Base-by-base conservation (phyloP, 2,329 filamentous ascomycete genomes). In the Tolypocladium guangdongense region DNA sequence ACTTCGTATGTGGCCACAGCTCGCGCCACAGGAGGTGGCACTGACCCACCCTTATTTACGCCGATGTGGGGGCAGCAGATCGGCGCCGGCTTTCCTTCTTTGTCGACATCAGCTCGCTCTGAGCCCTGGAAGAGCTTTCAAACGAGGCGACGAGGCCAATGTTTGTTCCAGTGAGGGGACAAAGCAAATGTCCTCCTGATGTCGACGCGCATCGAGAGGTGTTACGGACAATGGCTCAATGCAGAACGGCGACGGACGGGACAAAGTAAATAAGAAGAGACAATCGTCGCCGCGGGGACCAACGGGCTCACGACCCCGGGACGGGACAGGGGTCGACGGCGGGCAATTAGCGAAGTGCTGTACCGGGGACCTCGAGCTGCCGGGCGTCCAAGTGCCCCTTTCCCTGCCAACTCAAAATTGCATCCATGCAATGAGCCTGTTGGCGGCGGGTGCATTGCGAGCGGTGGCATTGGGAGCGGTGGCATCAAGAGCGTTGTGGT, bases 11-110 rank as follows among this genome's bases (percentile, higher is more conserved):
- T n/a, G 27, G 24, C 54, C 45, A 46, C 43, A 59, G 58, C 60
- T 61, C 57, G 54, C 58, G 60, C 60, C 59, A 62, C 60, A 61
- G 53, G 56, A 58, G 56, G 58, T 57, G 56, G 59, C 59, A 56
- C 24, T 4, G 7, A 7, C 24, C 27, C 16, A 20, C 16, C 24
- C 24, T n/a, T n/a, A 32, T 18, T 30, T 45, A 24, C 41, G 24
- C 14, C 41, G 5, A 18, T 46, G 24, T 46, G 43, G 43, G 27
- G 43, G 24, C 27, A 32, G 4, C 43, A 30, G 24, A 46, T 30
- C 24, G 24, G 24, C n/a, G n/a, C 11, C n/a, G 38, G 38, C 22
- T 27, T 16, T 27, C 38, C 18, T 45, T 14, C 24, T 30, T 24
- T 5, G 24, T 46, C 24, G 24, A n/a, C 24, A 18, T 11, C 22